A percentile compares a stretch with the other conserved stretches of the same genome.
These are phyloP conservation scores for Daldinia sp. DNA, from an alignment of 2,329 filamentous ascomycete species.

Conservation along the genomic window DNA sequence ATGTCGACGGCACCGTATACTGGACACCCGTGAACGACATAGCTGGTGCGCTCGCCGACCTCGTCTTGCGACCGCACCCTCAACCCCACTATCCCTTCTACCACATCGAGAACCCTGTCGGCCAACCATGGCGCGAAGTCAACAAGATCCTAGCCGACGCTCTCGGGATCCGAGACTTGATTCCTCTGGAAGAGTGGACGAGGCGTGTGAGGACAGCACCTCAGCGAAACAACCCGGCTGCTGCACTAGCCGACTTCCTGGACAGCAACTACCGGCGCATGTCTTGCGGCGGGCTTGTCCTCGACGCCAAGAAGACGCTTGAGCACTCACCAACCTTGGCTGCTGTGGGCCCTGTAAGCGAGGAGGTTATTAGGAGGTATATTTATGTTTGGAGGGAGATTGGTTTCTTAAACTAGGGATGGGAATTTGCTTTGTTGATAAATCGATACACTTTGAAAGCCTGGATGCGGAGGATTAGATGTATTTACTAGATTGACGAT, in stretches of 20 bases:
- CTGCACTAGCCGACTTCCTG: slow-evolving; percentile 41
- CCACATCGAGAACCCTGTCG: slow-evolving; percentile 44
- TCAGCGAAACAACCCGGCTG: slow-evolving; percentile 41
- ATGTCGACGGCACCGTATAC: slow-evolving; percentile 49
- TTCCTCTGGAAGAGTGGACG: slow-evolving; percentile 43
- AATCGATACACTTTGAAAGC: background rate
- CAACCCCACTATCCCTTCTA: slow-evolving; percentile 34
- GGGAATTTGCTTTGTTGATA: background rate
- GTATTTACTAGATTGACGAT: background rate
- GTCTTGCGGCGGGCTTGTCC: slow-evolving; percentile 44
- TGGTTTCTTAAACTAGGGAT: slow-evolving; percentile 24
- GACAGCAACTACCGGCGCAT: slow-evolving; percentile 43
- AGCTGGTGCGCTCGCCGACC: slow-evolving; percentile 38
- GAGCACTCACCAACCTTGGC: slow-evolving; percentile 37
- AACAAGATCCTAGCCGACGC: slow-evolving; percentile 24
- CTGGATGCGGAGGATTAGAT: background rate
- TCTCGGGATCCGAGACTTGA: slow-evolving; percentile 34
- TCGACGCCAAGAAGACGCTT: slow-evolving; percentile 36
- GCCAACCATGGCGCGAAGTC: slow-evolving; percentile 40
- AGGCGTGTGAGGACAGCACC: slow-evolving; percentile 35
- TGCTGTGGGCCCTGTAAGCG: slow-evolving; percentile 29
- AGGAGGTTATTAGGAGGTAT: slow-evolving; percentile 30
- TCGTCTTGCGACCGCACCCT: slow-evolving; percentile 24
- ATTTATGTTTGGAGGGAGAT: slow-evolving; percentile 36
- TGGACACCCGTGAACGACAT: slow-evolving; percentile 57